A percentile compares a stretch with the other conserved stretches of the same genome.
Evolutionary conservation across 2,329 filamentous ascomycete genomes (phyloP).

Genomic region (Venturia oleaginea): DNA sequence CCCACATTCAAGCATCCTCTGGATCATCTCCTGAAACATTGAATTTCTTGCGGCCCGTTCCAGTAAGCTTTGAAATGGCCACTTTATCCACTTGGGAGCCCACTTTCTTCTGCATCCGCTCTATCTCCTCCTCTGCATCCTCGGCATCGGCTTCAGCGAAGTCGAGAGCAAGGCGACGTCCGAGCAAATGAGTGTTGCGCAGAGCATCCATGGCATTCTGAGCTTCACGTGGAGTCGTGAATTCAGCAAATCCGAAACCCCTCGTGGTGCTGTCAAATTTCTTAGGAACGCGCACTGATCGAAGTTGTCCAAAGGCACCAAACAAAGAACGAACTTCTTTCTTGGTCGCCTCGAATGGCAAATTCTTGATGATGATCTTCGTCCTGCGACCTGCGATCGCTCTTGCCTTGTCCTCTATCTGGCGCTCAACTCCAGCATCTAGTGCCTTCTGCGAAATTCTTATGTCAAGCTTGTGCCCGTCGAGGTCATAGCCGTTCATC

Average conservation of each 20-base stretch:
- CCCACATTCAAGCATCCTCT: slow-evolving; percentile 29
- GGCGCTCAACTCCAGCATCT: slow-evolving; percentile 80
- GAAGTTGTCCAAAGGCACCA: slow-evolving; percentile 81
- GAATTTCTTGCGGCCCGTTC: slow-evolving; percentile 77
- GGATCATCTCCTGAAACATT: slow-evolving; percentile 56
- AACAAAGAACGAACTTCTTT: slow-evolving; percentile 84
- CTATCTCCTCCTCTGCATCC: slow-evolving; percentile 91
- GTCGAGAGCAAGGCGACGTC: slow-evolving; percentile 79
- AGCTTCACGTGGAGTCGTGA: slow-evolving; percentile 83
- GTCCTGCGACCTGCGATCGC: slow-evolving; percentile 68
- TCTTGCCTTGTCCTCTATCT: slow-evolving; percentile 73
- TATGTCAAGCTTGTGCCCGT: slow-evolving; percentile 76
- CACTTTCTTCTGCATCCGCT: slow-evolving; percentile 94
- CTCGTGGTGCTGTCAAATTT: slow-evolving; percentile 84
- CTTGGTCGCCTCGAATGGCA: slow-evolving; percentile 91
- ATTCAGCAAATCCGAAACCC: slow-evolving; percentile 96
- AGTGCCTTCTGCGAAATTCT: slow-evolving; percentile 78
- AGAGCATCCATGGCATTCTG: slow-evolving; percentile 84
- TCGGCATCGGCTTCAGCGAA: slow-evolving; percentile 82
- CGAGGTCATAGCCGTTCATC: slow-evolving; percentile 87
- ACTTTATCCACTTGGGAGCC: slow-evolving; percentile 85
- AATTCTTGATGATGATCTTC: slow-evolving; percentile 96
- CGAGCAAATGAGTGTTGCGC: slow-evolving; percentile 85
- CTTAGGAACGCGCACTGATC: slow-evolving; percentile 86
- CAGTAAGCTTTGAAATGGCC: slow-evolving; percentile 78